Percentiles rank a stretch among this genome's conserved stretches.
These are phyloP conservation scores for Clonostachys byssicola DNA, from an alignment of 2,329 filamentous ascomycete species.

Conservation along the genomic window DNA sequence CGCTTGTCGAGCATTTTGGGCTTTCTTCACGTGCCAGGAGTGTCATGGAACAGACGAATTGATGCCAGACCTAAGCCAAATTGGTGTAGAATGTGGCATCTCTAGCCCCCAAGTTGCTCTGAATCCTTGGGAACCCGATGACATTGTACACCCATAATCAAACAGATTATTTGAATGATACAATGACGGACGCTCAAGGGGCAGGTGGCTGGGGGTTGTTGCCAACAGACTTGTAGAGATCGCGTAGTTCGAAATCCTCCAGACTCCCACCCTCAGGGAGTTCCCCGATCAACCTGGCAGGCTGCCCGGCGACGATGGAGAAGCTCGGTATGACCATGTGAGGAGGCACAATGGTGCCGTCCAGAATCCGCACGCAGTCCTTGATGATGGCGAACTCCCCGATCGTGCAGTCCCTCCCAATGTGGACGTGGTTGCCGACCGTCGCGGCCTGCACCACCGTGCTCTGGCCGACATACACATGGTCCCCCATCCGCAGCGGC, in stretches of 20 bases:
- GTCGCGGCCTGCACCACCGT: constrained; percentile 78
- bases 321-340: constrained; percentile 93
- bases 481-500: constrained; percentile 88
- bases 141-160: no score
- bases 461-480: constrained; percentile 80
- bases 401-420: constrained; percentile 73
- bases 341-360: constrained; percentile 76
- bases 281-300: constrained; percentile 77
- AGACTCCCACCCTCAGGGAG: constrained; percentile 63
- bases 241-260: constrained; percentile 60
- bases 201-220: constrained; percentile 41
- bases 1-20: no score
- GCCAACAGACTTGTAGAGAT: constrained; percentile 60
- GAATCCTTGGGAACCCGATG: no score
- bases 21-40: no score
- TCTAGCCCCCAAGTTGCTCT: no score
- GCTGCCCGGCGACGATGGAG: constrained; percentile 81
- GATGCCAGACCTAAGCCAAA: no score
- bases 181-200: constrained; percentile 4
- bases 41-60: no score
- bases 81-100: no score
- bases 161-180: no score
- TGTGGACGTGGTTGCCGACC: constrained; percentile 81
- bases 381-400: constrained; percentile 89
- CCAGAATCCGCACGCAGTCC: constrained; percentile 85